Evolutionary conservation across 23 red algal genomes (phyloP), one percentile per base, ranked within the genome.

Genomic region (Porphyridium purpureum): DNA sequence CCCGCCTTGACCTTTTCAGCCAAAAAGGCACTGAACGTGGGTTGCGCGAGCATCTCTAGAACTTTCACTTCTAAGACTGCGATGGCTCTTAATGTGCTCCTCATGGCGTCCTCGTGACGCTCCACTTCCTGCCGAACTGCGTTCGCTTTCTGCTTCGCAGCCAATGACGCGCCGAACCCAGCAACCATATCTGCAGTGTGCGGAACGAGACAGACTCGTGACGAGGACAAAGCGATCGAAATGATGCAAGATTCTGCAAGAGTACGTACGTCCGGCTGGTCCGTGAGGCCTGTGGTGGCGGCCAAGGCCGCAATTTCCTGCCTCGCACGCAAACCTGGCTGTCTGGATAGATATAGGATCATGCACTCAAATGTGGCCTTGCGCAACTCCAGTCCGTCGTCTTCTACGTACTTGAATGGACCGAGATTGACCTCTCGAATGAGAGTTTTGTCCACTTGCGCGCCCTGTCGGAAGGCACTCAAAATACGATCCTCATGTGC

Each of bases 91-190:
- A 82, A 56, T 5, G 76, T 66, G 20, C 76, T 66, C 3, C 64
- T 27, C 14, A 85, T 72, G 9, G 80, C 70, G 15, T 75, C 84
- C 23, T 80, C 76, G 35, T 93, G 68, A 24, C 76, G 59, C 33
- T 93, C 72, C 11, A 59, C 27, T 44, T 93, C 84, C 32, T 93
- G 84, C 19, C 69, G 60, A 8, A 93, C 84, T 32, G 84, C 67
- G 40, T 93, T 93, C 23, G 61, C 55, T 36, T 93, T 80, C 15
- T 75, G 25, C 53, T 59, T 50, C 52, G 71, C 69, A 31, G 17
- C 69, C 6, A 93, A 56, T 2, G 65, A 71, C 11, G 59, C 65
- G 20, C 54, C 54, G 29, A 88, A 57, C 7, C 46, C 84, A 41
- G 27, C 46, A 4, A 71, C 58, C 22, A 80, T 66, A 5, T 2